Conservation (phyloP, 2,329 filamentous ascomycete species). For the Trichoderma sp. region DNA sequence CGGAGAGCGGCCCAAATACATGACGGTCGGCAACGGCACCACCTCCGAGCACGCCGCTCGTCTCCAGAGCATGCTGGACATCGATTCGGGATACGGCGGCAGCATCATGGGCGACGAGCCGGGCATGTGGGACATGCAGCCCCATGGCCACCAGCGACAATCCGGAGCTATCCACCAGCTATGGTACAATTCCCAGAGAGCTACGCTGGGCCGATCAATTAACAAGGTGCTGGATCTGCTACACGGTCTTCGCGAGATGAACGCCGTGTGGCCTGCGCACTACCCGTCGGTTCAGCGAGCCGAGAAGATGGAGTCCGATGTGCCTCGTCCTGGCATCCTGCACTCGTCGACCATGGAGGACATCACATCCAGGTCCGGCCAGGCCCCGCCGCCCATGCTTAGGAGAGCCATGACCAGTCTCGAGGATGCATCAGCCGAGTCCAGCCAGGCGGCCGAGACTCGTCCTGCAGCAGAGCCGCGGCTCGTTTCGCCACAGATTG, state of each 20-base stretch:
- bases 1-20: constrained; percentile 60
- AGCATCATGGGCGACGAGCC: constrained; percentile 65
- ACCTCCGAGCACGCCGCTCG: constrained; percentile 78
- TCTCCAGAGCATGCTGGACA: constrained; percentile 76
- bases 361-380: constrained; percentile 33
- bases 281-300: constrained; percentile 80
- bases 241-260: constrained; percentile 81
- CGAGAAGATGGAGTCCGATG: constrained; percentile 44
- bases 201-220: constrained; percentile 82
- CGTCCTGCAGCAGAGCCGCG: constrained; percentile 67
- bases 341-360: constrained; percentile 61
- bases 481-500: constrained; percentile 85
- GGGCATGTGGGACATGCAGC: constrained; percentile 41
- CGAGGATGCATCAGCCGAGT: constrained; percentile 59
- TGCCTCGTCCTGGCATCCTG: constrained; percentile 58
- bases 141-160: constrained; percentile 48
- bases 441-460: constrained; percentile 66
- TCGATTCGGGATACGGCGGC: constrained; percentile 89
- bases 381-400: constrained; percentile 50
- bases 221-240: constrained; percentile 81
- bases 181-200: constrained; percentile 90
- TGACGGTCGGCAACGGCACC: constrained; percentile 82
- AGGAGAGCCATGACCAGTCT: constrained; percentile 64
- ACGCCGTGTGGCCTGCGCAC: constrained; percentile 87
- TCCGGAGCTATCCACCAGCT: constrained; percentile 88